phyloP scores from a whole-genome alignment of 202 grass and related monocot species.

The Schoenoplectus triqueter region DNA sequence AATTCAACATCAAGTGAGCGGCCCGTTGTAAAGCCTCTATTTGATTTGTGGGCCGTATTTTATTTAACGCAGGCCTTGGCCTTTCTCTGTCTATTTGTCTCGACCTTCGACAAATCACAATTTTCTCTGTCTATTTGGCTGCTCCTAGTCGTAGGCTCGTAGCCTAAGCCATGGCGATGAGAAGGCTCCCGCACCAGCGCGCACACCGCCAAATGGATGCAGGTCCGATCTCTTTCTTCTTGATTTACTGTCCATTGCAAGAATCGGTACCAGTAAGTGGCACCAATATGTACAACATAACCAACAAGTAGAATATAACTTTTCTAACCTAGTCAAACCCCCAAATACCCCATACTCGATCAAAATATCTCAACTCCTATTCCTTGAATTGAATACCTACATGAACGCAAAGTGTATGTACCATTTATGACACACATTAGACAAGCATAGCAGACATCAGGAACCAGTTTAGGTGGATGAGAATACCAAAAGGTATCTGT shows the following conservation, averaged over 20 bases:
- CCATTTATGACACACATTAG: not conserved
- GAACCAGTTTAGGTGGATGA: not conserved
- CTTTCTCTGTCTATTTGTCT: no score
- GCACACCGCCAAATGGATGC: slow-evolving; percentile 97
- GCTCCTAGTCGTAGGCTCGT: not conserved
- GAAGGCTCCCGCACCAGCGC: slow-evolving; percentile 45
- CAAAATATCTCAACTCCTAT: not conserved
- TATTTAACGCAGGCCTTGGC: no score
- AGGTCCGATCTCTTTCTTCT: slow-evolving; percentile 51
- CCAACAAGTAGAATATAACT: not conserved
- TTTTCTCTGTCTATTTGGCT: not conserved
- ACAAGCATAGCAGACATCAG: no score
- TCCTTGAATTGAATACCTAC: not conserved
- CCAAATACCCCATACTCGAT: not conserved
- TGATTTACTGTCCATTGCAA: not conserved
- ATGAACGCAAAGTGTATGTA: not conserved
- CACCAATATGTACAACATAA: not conserved
- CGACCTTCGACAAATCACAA: not conserved
- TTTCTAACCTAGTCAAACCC: not conserved
- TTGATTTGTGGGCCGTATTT: no score
- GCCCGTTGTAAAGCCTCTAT: no score
- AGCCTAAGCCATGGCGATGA: slow-evolving; percentile 49
- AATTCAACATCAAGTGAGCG: no score
- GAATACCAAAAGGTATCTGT: not conserved
- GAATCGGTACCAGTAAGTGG: not conserved